Percentiles rank a stretch among this genome's conserved stretches.
Evolutionary conservation across 768 basidiomycete genomes (phyloP).

Genomic region (Panellus pusillus): DNA sequence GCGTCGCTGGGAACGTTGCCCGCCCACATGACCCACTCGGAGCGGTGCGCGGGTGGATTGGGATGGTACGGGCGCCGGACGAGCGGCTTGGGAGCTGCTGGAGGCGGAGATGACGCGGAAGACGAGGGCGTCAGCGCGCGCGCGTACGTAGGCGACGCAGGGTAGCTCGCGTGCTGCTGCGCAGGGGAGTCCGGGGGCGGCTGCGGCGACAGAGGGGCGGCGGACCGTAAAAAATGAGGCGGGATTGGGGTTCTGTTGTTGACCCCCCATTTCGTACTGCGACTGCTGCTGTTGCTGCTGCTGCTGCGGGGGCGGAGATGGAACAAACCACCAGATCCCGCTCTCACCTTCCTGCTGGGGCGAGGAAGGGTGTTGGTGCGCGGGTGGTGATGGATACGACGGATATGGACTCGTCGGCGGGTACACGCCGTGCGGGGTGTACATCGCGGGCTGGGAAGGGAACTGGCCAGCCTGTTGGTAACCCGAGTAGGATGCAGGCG

Average conservation of each 20-base stretch:
- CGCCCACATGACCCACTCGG: conserved; percentile 96
- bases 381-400: conserved; percentile 27
- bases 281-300: conserved; percentile 19
- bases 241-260: too few species aligned
- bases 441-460: conserved; percentile 35
- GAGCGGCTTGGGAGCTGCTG: conserved; percentile 9
- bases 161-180: neutral
- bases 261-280: conserved; percentile 26
- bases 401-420: conserved; percentile 12
- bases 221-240: neutral
- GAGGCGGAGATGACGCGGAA: neutral
- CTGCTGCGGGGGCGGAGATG: conserved; percentile 22
- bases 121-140: neutral
- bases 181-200: neutral
- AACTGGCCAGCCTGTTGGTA: conserved; percentile 38
- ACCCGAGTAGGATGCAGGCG: conserved; percentile 31
- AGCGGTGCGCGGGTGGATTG: conserved; percentile 69
- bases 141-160: conserved; percentile 1
- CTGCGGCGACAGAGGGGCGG: conserved; percentile 17
- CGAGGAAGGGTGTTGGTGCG: conserved; percentile 31
- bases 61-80: conserved; percentile 58
- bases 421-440: conserved; percentile 28
- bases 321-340: conserved; percentile 53
- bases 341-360: conserved; percentile 42
- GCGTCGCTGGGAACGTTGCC: conserved; percentile 89